These are phyloP conservation scores for Citrus hindsii DNA, from an alignment of 345 rosid genomes.

Conservation along the genomic window DNA sequence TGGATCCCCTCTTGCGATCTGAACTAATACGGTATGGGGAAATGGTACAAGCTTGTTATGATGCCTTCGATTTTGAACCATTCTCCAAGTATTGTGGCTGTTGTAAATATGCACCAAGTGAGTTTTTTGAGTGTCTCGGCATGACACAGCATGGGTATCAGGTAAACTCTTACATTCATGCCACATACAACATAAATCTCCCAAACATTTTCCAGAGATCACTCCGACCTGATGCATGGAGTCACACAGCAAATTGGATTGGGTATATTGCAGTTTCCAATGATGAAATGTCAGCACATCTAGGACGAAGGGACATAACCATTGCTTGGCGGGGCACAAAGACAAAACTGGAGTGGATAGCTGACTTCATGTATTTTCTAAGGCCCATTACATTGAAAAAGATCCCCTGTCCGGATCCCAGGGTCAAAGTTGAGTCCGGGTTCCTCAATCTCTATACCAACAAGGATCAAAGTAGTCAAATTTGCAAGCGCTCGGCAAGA, in stretches of 20 bases:
- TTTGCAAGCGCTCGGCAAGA: slow-evolving; percentile 13
- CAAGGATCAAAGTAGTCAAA: slow-evolving; percentile 1
- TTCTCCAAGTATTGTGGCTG: slow-evolving; percentile 13
- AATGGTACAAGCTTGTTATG: slow-evolving; percentile 21
- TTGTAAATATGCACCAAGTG: slow-evolving; percentile 2
- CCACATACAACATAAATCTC: slow-evolving; percentile 15
- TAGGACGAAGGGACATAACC: slow-evolving; percentile 25
- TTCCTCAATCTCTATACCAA: slow-evolving; percentile 26
- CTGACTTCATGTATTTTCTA: slow-evolving; percentile 18
- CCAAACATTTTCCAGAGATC: slow-evolving; percentile 21
- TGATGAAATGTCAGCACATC: slow-evolving; percentile 13
- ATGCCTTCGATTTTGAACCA: slow-evolving; percentile 12
- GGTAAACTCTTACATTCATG: slow-evolving; percentile 24
- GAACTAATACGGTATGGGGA: slow-evolving; percentile 15
- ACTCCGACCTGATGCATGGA: slow-evolving; percentile 15
- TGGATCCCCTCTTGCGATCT: slow-evolving; percentile 12
- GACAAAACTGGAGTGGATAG: slow-evolving; percentile 28
- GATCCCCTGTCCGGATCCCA: slow-evolving; percentile 16
- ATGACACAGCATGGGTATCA: slow-evolving; percentile 12
- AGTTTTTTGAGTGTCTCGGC: slow-evolving; percentile 13
- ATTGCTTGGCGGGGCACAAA: slow-evolving; percentile 28
- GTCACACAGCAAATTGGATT: slow-evolving; percentile 28
- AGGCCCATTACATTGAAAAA: slow-evolving; percentile 2
- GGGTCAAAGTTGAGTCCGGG: slow-evolving; percentile 23
- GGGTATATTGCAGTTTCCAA: slow-evolving; percentile 26